These are phyloP conservation scores for Abelmoschus esculentus DNA, from an alignment of 345 rosid species.

Conservation along the genomic window DNA sequence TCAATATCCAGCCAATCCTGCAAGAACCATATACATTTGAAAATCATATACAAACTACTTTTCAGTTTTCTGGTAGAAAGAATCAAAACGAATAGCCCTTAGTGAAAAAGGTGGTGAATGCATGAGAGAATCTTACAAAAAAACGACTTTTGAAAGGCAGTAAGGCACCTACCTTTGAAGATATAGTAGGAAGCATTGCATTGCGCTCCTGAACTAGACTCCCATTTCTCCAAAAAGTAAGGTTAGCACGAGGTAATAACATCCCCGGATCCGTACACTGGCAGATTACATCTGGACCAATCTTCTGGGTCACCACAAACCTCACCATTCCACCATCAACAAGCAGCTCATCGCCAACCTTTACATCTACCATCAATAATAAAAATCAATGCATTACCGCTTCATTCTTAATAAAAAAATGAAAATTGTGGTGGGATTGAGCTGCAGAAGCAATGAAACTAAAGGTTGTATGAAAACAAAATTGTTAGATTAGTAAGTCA, in stretches of 20 bases:
- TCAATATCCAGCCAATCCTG: too few relatives aligned
- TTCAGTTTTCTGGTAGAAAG: neutral
- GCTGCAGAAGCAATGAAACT: conserved; percentile 1
- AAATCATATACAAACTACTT: neutral
- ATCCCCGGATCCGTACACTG: conserved; percentile 58
- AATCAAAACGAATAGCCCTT: neutral
- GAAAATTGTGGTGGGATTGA: neutral
- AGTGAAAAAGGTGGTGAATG: neutral
- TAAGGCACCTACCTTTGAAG: conserved; percentile 39
- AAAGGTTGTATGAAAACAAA: too few relatives aligned
- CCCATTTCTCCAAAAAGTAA: conserved; percentile 68
- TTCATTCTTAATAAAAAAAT: neutral
- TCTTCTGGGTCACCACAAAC: conserved; percentile 55
- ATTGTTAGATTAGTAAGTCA: too few relatives aligned
- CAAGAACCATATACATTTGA: too few relatives aligned
- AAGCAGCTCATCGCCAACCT: conserved; percentile 60
- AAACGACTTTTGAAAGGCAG: too few relatives aligned
- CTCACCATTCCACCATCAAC: conserved; percentile 80
- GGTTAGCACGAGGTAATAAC: conserved; percentile 62
- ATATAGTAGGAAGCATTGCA: conserved; percentile 71
- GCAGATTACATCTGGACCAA: conserved; percentile 67
- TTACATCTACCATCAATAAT: conserved; percentile 36
- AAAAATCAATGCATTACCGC: neutral
- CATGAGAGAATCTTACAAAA: neutral
- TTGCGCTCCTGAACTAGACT: conserved; percentile 58